These are phyloP conservation scores for Leccinellum albellum DNA, from an alignment of 768 basidiomycete genomes.

Conservation along the genomic window DNA sequence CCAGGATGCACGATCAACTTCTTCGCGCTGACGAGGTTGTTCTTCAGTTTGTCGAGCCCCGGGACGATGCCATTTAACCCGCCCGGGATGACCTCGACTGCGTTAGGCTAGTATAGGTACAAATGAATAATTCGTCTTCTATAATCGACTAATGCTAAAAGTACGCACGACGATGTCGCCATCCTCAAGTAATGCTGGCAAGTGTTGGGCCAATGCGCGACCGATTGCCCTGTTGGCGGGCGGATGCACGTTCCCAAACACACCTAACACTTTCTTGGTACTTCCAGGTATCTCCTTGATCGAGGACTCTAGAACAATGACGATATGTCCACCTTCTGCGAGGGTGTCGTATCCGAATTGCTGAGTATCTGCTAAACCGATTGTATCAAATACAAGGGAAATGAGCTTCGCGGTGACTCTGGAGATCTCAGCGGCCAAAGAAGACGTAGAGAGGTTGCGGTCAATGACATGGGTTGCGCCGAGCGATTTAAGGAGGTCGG, in stretches of 20 bases:
- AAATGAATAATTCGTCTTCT: neutral
- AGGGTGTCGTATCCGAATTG: slow-evolving; percentile 31
- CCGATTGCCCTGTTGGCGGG: slow-evolving; percentile 13
- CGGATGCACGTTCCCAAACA: slow-evolving; percentile 9
- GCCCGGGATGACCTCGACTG: slow-evolving; percentile 30
- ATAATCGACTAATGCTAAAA: neutral
- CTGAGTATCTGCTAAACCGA: slow-evolving; percentile 32
- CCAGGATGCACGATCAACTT: slow-evolving; percentile 26
- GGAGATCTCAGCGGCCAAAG: slow-evolving; percentile 14
- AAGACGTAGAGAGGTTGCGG: slow-evolving; percentile 17
- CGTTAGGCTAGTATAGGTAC: slow-evolving; percentile 11
- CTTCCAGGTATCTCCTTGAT: slow-evolving; percentile 15
- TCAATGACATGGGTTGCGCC: slow-evolving; percentile 39
- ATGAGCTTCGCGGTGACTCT: slow-evolving; percentile 14
- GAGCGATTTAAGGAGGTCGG: slow-evolving; percentile 29
- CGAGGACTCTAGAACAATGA: slow-evolving; percentile 1
- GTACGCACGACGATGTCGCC: slow-evolving; percentile 17
- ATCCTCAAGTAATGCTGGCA: slow-evolving; percentile 9
- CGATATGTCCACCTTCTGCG: slow-evolving; percentile 29
- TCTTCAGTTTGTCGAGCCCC: slow-evolving; percentile 33
- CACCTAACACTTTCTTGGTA: slow-evolving; percentile 13
- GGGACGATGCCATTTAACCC: slow-evolving; percentile 35
- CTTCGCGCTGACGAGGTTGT: slow-evolving; percentile 37
- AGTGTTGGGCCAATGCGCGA: slow-evolving; percentile 6
- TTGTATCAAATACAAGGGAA: slow-evolving; percentile 22